Percentiles rank a stretch among this genome's conserved stretches.
These are phyloP conservation scores for Boletus pseudo-olivaceus DNA, from an alignment of 768 basidiomycete genomes.

Conservation along the genomic window DNA sequence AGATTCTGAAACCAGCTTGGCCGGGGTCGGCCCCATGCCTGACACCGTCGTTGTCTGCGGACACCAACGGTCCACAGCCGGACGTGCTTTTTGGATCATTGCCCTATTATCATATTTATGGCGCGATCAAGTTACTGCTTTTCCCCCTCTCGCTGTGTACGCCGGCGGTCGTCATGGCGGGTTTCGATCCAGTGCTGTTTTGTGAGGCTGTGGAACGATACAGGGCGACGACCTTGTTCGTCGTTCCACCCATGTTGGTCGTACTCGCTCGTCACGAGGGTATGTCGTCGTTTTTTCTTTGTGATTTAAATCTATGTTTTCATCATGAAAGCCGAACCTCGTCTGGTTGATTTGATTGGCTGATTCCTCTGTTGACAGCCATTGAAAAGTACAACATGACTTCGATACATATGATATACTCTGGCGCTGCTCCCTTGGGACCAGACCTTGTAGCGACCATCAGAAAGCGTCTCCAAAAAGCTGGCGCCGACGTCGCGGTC, in stretches of 20 bases:
- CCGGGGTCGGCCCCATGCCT: slow-evolving; percentile 34
- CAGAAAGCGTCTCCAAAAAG: slow-evolving; percentile 35
- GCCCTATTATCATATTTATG: slow-evolving; percentile 56
- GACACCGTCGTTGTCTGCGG: slow-evolving; percentile 9
- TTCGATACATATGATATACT: slow-evolving; percentile 53
- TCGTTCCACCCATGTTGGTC: slow-evolving; percentile 86
- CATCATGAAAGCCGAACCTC: not conserved
- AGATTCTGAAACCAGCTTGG: slow-evolving; percentile 47
- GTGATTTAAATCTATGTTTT: too few species aligned
- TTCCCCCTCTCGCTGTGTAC: slow-evolving; percentile 51
- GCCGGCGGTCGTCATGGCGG: slow-evolving; percentile 55
- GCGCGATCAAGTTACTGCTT: slow-evolving; percentile 59
- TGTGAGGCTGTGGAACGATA: slow-evolving; percentile 65
- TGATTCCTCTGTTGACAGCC: slow-evolving; percentile 33
- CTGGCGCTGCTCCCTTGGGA: slow-evolving; percentile 81
- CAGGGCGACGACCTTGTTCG: slow-evolving; percentile 50
- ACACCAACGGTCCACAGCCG: not conserved
- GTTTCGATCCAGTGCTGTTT: slow-evolving; percentile 70
- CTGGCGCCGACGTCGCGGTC: slow-evolving; percentile 40
- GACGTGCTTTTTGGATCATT: slow-evolving; percentile 63
- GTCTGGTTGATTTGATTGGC: not conserved
- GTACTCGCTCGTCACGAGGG: slow-evolving; percentile 67
- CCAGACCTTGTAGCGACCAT: slow-evolving; percentile 55
- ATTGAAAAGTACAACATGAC: slow-evolving; percentile 66
- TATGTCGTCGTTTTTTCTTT: slow-evolving; percentile 28